Evolutionary conservation across 306 rosid genomes (phyloP), one percentile per base, ranked within the genome.

Genomic region (Luffa aegyptiaca): DNA sequence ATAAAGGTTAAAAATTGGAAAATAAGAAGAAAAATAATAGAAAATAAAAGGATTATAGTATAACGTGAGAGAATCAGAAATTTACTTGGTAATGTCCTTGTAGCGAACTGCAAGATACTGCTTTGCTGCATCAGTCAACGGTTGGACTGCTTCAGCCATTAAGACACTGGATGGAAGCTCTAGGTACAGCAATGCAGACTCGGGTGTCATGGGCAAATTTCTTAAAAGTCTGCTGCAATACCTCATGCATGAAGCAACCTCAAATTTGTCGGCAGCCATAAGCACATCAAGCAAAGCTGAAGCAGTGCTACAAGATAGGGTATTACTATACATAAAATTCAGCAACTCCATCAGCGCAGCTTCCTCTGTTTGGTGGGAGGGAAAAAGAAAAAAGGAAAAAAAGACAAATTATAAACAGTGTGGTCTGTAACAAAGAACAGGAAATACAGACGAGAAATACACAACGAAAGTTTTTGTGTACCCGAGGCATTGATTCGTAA

Each of bases 201-300:
- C 97, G 9, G 99, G 96, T 46, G 98, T 91, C 99, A 96, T 96
- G 55, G 93, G 65, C 74, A 87, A 79, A 79, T 85, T 90, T 66
- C 97, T 89, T 86, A 96, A 77, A 44, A 90, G 81, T 37, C 88
- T 83, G 80, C 97, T 93, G 82, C 99, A 96, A 72, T 90, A 70
- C 82, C 97, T 89, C 99, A 96, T 96, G 88, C 99, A 96, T 51
- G 99, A 96, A 65, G 98, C 96, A 56, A 96, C 99, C 86, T 96
- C 94, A 88, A 93, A 96, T 82, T 93, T 96, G 84, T 96, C 99
- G 21, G 99, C 99, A 75, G 98, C 97, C 99, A 96, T 91, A 82
- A 96, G 90, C 71, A 96, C 97, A 81, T 96, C 97, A 48, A 96
- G 89, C 86, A 96, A 85, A 78, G 89, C 96, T 58, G 97, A 89